These are phyloP conservation scores for Cicer cuneatum DNA, from an alignment of 306 rosid species.

Conservation along the genomic window DNA sequence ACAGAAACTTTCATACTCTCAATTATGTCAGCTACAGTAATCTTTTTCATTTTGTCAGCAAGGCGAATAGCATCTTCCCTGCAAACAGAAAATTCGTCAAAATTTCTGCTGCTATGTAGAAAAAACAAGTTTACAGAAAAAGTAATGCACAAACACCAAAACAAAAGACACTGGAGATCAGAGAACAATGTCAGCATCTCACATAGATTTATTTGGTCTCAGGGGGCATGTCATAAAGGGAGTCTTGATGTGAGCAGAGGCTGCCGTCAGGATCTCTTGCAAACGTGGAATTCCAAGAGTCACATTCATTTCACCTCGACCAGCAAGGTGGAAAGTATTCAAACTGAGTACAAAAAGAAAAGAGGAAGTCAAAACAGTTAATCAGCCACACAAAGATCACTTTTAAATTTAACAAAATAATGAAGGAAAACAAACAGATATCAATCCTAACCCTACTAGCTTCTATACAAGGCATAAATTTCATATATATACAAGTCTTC, in stretches of 20 bases:
- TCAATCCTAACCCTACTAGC: conserved; percentile 15
- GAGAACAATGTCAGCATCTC: conserved; percentile 51
- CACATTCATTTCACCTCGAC: conserved; percentile 97
- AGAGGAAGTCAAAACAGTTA: background rate
- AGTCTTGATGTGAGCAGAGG: conserved; percentile 75
- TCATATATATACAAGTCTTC: conserved; percentile 1
- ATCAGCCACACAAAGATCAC: background rate
- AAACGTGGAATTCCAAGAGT: conserved; percentile 97
- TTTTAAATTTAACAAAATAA: conserved; percentile 9
- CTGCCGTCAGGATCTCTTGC: conserved; percentile 88
- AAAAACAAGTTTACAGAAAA: conserved; percentile 20
- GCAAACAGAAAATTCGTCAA: conserved; percentile 45
- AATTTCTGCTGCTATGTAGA: background rate
- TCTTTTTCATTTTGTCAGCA: conserved; percentile 78
- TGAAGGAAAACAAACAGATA: conserved; percentile 18
- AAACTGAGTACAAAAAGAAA: conserved; percentile 54
- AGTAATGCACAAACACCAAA: background rate
- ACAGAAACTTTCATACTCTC: conserved; percentile 73
- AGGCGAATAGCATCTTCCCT: conserved; percentile 72
- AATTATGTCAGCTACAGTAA: conserved; percentile 86
- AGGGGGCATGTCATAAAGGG: conserved; percentile 95
- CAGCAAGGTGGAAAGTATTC: conserved; percentile 95
- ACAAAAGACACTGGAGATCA: background rate
- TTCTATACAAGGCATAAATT: background rate
- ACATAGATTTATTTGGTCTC: conserved; percentile 63